phyloP scores from a whole-genome alignment of 73 alveolate species.

The Paramecium pentaurelia region DNA sequence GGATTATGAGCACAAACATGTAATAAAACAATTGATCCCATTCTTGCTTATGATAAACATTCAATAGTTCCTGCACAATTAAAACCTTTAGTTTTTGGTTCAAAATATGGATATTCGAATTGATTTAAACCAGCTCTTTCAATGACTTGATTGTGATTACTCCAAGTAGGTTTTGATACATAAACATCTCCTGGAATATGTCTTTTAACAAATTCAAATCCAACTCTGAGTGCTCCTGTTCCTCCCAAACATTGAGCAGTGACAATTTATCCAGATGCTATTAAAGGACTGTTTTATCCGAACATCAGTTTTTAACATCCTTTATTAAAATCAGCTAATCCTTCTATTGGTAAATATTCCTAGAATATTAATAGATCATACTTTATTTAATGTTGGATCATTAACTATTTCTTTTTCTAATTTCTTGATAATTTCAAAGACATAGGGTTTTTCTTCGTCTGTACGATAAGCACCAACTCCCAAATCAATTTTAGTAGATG shows the following conservation, averaged over 20 bases:
- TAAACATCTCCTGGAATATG: conserved; percentile 74
- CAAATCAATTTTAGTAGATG: conserved; percentile 80
- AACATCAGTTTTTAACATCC: conserved; percentile 78
- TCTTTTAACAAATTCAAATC: conserved; percentile 80
- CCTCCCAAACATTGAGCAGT: conserved; percentile 91
- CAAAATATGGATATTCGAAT: conserved; percentile 89
- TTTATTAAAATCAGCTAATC: conserved; percentile 77
- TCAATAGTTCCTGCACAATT: conserved; percentile 89
- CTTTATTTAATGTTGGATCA: conserved; percentile 65
- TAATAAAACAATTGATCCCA: conserved; percentile 84
- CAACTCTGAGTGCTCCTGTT: conserved; percentile 94
- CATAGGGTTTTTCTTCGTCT: conserved; percentile 88
- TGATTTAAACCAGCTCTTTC: conserved; percentile 76
- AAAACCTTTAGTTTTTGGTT: conserved; percentile 80
- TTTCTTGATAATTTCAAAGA: conserved; percentile 82
- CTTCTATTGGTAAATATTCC: conserved; percentile 97
- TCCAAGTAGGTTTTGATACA: conserved; percentile 94
- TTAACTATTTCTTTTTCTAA: conserved; percentile 78
- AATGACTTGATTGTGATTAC: conserved; percentile 85
- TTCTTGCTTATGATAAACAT: conserved; percentile 70
- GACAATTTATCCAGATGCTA: conserved; percentile 75
- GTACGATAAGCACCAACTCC: conserved; percentile 96
- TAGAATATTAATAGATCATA: conserved; percentile 63
- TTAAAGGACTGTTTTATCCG: conserved; percentile 77
- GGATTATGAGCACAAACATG: conserved; percentile 99